phyloP scores from a whole-genome alignment of 305 asterid genomes.

The Petunia hybrid region DNA sequence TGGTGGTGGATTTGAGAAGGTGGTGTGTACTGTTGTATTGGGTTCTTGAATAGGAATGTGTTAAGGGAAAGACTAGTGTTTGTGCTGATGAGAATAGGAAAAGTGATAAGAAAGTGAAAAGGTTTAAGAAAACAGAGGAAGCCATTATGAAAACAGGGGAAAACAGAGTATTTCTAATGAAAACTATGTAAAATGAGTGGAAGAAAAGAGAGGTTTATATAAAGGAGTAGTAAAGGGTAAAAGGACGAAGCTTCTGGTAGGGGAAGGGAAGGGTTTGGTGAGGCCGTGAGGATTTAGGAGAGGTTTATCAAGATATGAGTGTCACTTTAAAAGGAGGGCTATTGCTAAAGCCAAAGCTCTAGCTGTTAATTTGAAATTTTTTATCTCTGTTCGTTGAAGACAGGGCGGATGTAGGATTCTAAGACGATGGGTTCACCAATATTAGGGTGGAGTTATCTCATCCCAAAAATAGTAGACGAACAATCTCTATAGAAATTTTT shows the following conservation, averaged over 20 bases:
- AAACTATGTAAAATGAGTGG: background rate
- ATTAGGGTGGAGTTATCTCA: no score
- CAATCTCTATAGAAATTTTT: no score
- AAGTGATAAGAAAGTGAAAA: constrained; percentile 27
- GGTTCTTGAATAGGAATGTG: constrained; percentile 61
- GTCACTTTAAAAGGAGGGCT: background rate
- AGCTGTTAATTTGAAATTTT: background rate
- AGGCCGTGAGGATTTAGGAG: background rate
- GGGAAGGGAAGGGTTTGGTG: no score
- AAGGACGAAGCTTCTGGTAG: constrained; percentile 38
- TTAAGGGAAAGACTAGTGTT: constrained; percentile 57
- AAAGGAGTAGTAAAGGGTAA: constrained; percentile 24
- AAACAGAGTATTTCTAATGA: constrained; percentile 30
- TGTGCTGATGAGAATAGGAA: constrained; percentile 30
- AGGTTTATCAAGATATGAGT: background rate
- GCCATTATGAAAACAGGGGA: constrained; percentile 51
- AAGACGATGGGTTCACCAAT: no score
- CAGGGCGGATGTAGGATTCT: no score
- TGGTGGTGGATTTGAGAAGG: constrained; percentile 77
- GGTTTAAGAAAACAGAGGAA: constrained; percentile 46
- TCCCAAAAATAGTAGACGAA: no score
- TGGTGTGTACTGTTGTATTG: constrained; percentile 61
- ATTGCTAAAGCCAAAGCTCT: background rate
- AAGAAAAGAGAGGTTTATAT: background rate
- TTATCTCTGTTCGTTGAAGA: no score